Conservation (phyloP, 768 basidiomycete species). For the Termitomyces sp. region DNA sequence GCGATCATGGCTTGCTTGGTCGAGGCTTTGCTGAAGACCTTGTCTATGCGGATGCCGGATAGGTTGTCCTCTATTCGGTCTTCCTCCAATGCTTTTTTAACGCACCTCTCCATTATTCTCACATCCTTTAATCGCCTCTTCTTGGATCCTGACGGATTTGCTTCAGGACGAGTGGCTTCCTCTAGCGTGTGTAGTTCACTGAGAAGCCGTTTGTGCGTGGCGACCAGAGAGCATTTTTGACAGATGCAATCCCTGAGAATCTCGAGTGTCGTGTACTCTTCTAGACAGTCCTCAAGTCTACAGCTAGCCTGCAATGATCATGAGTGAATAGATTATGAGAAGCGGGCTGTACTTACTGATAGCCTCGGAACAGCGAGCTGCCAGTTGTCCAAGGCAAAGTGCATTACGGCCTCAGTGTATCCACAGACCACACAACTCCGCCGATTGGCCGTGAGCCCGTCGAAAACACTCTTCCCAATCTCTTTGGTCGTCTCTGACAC, state of each 20-base stretch:
- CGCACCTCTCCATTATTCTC: slow-evolving; percentile 52
- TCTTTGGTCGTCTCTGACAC: slow-evolving; percentile 19
- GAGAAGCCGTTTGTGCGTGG: slow-evolving; percentile 62
- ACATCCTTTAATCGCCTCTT: slow-evolving; percentile 74
- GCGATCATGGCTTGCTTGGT: slow-evolving; percentile 94
- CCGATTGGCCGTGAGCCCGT: slow-evolving; percentile 86
- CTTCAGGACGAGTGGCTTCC: slow-evolving; percentile 29
- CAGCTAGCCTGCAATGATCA: slow-evolving; percentile 45
- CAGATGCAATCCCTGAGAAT: slow-evolving; percentile 89
- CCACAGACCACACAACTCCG: slow-evolving; percentile 86
- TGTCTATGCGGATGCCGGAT: slow-evolving; percentile 75
- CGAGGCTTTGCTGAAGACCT: slow-evolving; percentile 64
- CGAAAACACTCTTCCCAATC: slow-evolving; percentile 70
- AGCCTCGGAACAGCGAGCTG: slow-evolving; percentile 69
- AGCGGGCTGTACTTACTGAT: slow-evolving; percentile 38
- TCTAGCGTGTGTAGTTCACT: slow-evolving; percentile 59
- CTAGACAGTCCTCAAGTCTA: slow-evolving; percentile 75
- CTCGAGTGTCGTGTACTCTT: slow-evolving; percentile 87
- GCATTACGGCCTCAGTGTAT: slow-evolving; percentile 93
- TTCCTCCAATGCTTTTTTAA: slow-evolving; percentile 62
- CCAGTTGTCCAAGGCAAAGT: slow-evolving; percentile 83
- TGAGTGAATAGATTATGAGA: background rate
- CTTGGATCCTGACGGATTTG: slow-evolving; percentile 57
- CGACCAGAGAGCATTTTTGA: slow-evolving; percentile 81
- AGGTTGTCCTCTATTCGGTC: slow-evolving; percentile 81